Evolutionary conservation across 2,329 filamentous ascomycete species (phyloP).

Genomic region (Alternaria sp.): DNA sequence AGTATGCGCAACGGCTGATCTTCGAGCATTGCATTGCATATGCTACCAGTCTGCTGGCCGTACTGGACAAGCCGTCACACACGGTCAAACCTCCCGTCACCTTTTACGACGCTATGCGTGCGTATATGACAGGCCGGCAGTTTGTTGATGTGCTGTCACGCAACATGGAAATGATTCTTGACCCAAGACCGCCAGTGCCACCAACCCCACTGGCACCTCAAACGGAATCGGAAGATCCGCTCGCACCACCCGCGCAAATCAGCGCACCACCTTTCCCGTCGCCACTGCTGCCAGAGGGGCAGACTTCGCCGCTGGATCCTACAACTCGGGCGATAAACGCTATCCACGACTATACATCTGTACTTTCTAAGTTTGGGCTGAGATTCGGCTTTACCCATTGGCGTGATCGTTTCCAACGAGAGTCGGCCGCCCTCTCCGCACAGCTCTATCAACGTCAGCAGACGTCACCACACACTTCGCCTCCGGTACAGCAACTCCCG

Average conservation of each 20-base stretch:
- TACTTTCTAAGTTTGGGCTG: constrained; percentile 54
- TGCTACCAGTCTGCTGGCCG: constrained; percentile 73
- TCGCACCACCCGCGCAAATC: constrained; percentile 39
- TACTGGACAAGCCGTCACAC: constrained; percentile 61
- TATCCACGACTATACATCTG: constrained; percentile 56
- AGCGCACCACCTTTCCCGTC: constrained; percentile 44
- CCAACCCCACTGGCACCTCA: constrained; percentile 41
- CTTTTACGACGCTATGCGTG: constrained; percentile 85
- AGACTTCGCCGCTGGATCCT: constrained; percentile 38
- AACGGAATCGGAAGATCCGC: constrained; percentile 44
- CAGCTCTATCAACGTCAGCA: constrained; percentile 50
- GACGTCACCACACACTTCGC: constrained; percentile 32
- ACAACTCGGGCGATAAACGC: constrained; percentile 53
- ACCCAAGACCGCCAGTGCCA: constrained; percentile 51
- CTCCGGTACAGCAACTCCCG: constrained; percentile 22
- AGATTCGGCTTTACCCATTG: constrained; percentile 59
- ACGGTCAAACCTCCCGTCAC: constrained; percentile 73
- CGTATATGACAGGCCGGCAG: constrained; percentile 71
- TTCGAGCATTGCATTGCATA: constrained; percentile 90
- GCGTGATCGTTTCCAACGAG: constrained; percentile 57
- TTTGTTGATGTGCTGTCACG: constrained; percentile 64
- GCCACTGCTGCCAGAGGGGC: constrained; percentile 32
- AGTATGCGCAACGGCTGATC: constrained; percentile 79
- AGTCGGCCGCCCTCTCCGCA: constrained; percentile 50
- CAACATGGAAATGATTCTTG: constrained; percentile 57